Base-by-base conservation (phyloP, 139 green algal species). In the Chlamydomonas asymmetrica region DNA sequence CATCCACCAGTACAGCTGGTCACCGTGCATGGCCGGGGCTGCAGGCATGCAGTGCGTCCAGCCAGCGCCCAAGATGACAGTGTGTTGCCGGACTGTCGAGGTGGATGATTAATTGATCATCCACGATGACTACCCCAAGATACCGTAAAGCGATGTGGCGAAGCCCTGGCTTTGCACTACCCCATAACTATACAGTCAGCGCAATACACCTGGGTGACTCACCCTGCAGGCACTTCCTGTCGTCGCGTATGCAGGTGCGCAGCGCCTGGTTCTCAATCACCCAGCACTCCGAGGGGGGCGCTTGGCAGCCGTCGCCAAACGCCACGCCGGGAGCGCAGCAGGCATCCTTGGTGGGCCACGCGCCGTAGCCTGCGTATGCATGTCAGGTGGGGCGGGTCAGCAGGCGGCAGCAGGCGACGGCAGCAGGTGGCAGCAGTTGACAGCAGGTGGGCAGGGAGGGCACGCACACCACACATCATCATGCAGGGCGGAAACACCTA, bases 191-290 rank as follows among this genome's bases (percentile, higher is more conserved):
- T 6, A 23, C 59, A 43, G 31, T 3, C 59, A 43, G 5, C 32
- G 27, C 31, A 31, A 3, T n/a, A 8, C 32, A 4, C 25, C 31
- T 29, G 43, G 4, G 31, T 20, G 5, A 18, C 81, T 27, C n/a
- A 85, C 83, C 84, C 70, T 89, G 84, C 67, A 89, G 63, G 79
- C 84, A 89, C 68, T 80, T 84, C 57, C 84, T 78, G 52, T 89
- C 75, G 50, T 89, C 84, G 1, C 71, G 50, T 3, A 80, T 73
- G 75, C 84, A 89, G 4, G 80, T 87, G 37, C 72, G 60, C 10
- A 81, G 56, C 16, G 50, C 13, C 10, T 64, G 67, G 67, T 18
- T 71, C 72, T 89, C 84, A 41, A 85, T 72, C 60, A 87, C 84
- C 77, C 82, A 87, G 78, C 77, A 84, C 40, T 80, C 40, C 1